phyloP scores from a whole-genome alignment of 2,329 filamentous ascomycete species.

The Diaporthe humulicola region DNA sequence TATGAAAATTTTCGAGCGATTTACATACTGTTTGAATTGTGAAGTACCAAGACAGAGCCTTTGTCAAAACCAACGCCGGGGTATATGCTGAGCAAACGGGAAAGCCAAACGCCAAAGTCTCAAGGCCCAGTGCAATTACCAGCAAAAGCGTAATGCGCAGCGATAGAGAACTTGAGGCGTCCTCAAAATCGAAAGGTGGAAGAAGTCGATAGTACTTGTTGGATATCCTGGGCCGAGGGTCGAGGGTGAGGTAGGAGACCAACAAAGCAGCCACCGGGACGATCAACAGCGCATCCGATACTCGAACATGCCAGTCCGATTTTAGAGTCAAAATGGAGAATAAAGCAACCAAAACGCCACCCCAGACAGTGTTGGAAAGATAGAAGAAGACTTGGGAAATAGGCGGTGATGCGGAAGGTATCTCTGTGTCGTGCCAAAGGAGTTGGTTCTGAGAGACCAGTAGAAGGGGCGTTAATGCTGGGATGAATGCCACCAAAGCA shows the following conservation, averaged over 20 bases:
- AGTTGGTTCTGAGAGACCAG: constrained; percentile 43
- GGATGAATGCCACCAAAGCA: constrained; percentile 42
- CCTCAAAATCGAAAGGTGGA: not conserved
- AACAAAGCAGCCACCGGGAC: constrained; percentile 49
- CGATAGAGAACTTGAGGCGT: not conserved
- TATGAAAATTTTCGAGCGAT: not conserved
- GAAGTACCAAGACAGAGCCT: constrained; percentile 28
- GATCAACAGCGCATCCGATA: constrained; percentile 44
- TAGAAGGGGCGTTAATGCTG: constrained; percentile 50
- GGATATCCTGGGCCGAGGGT: constrained; percentile 7
- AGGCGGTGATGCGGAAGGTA: not conserved
- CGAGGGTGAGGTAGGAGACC: constrained; percentile 44
- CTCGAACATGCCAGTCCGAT: constrained; percentile 41
- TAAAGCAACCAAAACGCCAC: constrained; percentile 43
- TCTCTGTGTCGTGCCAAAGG: constrained; percentile 30
- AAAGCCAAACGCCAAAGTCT: constrained; percentile 3
- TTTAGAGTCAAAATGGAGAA: constrained; percentile 46
- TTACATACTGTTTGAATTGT: constrained; percentile 8
- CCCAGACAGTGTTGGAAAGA: constrained; percentile 42
- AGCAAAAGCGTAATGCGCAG: not conserved
- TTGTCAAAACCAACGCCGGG: not conserved
- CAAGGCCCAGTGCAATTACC: not conserved
- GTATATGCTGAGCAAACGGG: not conserved
- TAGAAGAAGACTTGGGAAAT: not conserved
- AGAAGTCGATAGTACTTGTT: not conserved